These are phyloP conservation scores for Noccaea bulbosa DNA, from an alignment of 345 rosid genomes.

Conservation along the genomic window DNA sequence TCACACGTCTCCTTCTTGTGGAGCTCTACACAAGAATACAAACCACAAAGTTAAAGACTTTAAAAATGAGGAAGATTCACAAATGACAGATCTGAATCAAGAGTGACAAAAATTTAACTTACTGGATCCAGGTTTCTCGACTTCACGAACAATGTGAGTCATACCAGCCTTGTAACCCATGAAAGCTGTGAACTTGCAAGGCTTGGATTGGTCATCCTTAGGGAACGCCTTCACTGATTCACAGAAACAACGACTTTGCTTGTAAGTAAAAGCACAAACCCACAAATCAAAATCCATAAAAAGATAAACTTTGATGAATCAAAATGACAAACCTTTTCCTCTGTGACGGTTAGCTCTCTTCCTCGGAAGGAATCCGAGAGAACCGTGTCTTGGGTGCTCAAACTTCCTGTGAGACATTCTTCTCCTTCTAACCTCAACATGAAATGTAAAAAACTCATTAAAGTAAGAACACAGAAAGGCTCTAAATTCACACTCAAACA, in stretches of 20 bases:
- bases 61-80: too few relatives aligned
- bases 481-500: background rate
- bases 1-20: slow-evolving; percentile 96
- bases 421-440: slow-evolving; percentile 29
- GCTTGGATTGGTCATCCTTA: slow-evolving; percentile 77
- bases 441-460: slow-evolving; percentile 1
- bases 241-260: background rate
- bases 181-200: slow-evolving; percentile 85
- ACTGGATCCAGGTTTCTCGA: slow-evolving; percentile 91
- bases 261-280: background rate
- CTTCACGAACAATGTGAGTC: slow-evolving; percentile 93
- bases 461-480: background rate
- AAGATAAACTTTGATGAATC: background rate
- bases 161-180: slow-evolving; percentile 92
- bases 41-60: background rate
- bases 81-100: too few relatives aligned
- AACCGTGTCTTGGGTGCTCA: slow-evolving; percentile 96
- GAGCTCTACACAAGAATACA: slow-evolving; percentile 53
- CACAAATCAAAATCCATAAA: too few relatives aligned
- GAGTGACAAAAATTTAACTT: slow-evolving; percentile 29
- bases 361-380: slow-evolving; percentile 91
- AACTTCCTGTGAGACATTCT: slow-evolving; percentile 93
- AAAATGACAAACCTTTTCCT: slow-evolving; percentile 63
- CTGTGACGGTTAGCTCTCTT: slow-evolving; percentile 87
- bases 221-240: slow-evolving; percentile 88